Evolutionary conservation across 305 asterid genomes (phyloP).

Genomic region (Stenogyne calaminthoides): DNA sequence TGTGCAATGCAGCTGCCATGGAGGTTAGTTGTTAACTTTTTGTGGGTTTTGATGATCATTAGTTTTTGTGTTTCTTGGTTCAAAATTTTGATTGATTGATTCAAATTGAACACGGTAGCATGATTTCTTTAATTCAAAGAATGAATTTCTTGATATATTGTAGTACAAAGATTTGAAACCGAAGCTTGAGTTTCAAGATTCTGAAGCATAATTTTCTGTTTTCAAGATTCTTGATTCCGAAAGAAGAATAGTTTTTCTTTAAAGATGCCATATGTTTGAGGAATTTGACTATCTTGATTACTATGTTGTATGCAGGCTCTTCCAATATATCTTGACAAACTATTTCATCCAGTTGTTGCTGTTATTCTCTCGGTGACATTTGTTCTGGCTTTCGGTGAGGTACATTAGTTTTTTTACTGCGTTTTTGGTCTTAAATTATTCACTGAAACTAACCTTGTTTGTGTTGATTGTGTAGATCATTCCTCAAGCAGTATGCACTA

Average conservation of each 20-base stretch:
- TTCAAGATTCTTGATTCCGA: not conserved
- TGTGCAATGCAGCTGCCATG: slow-evolving; percentile 95
- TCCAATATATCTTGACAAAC: slow-evolving; percentile 83
- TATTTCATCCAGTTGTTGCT: slow-evolving; percentile 91
- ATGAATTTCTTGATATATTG: too few relatives aligned
- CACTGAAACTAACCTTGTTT: slow-evolving; percentile 25
- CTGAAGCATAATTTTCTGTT: not conserved
- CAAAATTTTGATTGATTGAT: slow-evolving; percentile 2
- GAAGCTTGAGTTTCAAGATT: not conserved
- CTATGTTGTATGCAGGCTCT: slow-evolving; percentile 67
- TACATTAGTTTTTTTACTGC: slow-evolving; percentile 35
- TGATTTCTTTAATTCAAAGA: too few relatives aligned
- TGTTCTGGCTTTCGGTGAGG: slow-evolving; percentile 98
- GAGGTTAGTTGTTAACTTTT: slow-evolving; percentile 57
- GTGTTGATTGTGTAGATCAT: slow-evolving; percentile 57
- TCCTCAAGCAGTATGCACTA: slow-evolving; percentile 91
- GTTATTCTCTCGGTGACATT: slow-evolving; percentile 92
- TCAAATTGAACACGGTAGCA: too few relatives aligned
- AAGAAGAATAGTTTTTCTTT: not conserved
- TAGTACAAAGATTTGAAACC: too few relatives aligned
- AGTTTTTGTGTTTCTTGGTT: not conserved
- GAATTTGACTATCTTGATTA: not conserved
- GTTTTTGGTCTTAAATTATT: not conserved
- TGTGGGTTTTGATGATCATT: not conserved
- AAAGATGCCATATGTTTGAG: slow-evolving; percentile 2